A percentile compares a stretch with the other conserved stretches of the same genome.
Conservation (phyloP, 2,329 filamentous ascomycete species). For the Calonectria honghensis region DNA sequence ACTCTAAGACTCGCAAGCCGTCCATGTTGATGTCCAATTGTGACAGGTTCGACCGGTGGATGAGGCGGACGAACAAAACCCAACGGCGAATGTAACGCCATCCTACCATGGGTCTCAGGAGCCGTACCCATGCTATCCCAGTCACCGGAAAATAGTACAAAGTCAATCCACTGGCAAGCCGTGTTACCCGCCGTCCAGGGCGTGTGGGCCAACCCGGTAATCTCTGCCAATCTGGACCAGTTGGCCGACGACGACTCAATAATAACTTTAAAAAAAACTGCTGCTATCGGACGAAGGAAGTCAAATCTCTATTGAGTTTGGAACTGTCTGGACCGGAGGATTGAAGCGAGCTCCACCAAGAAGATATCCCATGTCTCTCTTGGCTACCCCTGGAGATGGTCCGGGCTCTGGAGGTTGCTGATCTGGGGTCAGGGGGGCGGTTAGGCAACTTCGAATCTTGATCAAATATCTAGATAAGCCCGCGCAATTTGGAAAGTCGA, state of each 20-base stretch:
- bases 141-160: slow-evolving; percentile 21
- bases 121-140: neutral
- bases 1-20: neutral
- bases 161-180: slow-evolving; percentile 5
- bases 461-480: slow-evolving; percentile 19
- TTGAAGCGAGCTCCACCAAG: neutral
- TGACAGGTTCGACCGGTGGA: neutral
- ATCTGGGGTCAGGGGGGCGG: neutral
- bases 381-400: neutral
- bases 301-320: slow-evolving; percentile 20
- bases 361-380: slow-evolving; percentile 3
- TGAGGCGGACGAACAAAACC: slow-evolving; percentile 13
- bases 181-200: slow-evolving; percentile 18
- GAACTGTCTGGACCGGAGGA: neutral
- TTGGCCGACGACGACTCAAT: neutral
- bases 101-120: slow-evolving; percentile 11
- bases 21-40: neutral
- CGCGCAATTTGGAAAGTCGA: neutral
- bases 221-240: slow-evolving; percentile 21
- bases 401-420: neutral
- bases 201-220: slow-evolving; percentile 14
- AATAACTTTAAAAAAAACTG: slow-evolving; percentile 12
- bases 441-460: neutral
- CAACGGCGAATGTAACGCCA: neutral
- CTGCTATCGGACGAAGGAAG: slow-evolving; percentile 9